Evolutionary conservation across 208 protist species (phyloP).

Genomic region (Leishmania tropica): DNA sequence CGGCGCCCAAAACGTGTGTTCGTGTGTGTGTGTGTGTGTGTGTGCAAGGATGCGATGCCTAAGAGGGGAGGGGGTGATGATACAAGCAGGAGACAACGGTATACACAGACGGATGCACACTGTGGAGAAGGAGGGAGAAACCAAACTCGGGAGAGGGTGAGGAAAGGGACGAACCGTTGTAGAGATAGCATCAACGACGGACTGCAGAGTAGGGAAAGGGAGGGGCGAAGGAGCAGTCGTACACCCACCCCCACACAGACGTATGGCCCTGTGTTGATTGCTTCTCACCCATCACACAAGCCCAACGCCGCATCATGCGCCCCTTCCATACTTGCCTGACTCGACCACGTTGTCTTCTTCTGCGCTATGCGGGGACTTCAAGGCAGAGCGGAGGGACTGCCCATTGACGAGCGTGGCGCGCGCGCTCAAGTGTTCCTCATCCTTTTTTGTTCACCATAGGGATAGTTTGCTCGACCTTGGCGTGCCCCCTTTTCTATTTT

Average conservation of each 20-base stretch:
- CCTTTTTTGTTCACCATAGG: neutral
- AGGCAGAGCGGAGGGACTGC: neutral
- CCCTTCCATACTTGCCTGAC: neutral
- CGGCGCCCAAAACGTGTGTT: neutral
- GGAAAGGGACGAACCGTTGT: neutral
- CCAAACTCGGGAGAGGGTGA: neutral
- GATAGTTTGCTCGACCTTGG: neutral
- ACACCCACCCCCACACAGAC: neutral
- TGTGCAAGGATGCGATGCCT: neutral
- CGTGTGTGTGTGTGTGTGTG: neutral
- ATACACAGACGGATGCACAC: neutral
- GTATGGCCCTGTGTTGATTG: neutral
- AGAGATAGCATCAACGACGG: neutral
- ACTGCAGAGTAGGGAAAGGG: neutral
- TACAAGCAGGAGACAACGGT: no score
- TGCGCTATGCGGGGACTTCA: neutral
- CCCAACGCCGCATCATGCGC: neutral
- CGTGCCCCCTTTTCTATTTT: no score
- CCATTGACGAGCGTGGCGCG: neutral
- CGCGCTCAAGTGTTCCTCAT: neutral
- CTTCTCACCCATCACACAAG: neutral
- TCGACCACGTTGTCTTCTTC: neutral
- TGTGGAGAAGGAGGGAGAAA: neutral
- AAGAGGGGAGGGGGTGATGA: neutral
- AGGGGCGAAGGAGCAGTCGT: neutral